Conservation (phyloP, 179 eudicot species). For the Heliamphora pulchella region DNA sequence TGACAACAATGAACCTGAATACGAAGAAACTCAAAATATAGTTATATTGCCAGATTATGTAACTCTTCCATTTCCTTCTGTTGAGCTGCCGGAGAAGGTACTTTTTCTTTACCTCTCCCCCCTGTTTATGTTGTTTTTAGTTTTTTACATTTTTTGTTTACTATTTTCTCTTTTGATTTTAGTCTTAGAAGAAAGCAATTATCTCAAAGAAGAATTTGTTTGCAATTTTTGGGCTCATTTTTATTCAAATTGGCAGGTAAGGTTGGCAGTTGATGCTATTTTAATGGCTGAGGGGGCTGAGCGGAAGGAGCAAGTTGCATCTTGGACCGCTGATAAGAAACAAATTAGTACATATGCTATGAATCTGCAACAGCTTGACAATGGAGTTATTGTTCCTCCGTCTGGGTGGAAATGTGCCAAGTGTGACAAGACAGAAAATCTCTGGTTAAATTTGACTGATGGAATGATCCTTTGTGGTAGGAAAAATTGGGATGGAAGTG, state of each 20-base stretch:
- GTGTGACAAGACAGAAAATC: constrained; percentile 91
- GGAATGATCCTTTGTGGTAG: constrained; percentile 96
- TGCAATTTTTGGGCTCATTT: constrained; percentile 2
- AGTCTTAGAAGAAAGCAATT: not conserved
- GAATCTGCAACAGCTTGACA: constrained; percentile 61
- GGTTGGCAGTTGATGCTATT: constrained; percentile 84
- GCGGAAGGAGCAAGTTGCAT: constrained; percentile 83
- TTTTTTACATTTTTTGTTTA: not conserved
- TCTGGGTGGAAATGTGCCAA: constrained; percentile 92
- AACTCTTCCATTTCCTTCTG: constrained; percentile 78
- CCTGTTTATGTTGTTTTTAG: not conserved
- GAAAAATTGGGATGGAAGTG: constrained; percentile 92
- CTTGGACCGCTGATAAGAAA: constrained; percentile 90
- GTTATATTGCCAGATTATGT: constrained; percentile 69
- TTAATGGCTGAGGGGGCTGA: constrained; percentile 78
- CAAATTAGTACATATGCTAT: constrained; percentile 61
- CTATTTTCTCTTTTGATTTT: not conserved
- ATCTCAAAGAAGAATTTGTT: not conserved
- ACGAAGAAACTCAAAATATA: constrained; percentile 58
- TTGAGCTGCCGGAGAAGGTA: constrained; percentile 96
- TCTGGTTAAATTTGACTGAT: constrained; percentile 90
- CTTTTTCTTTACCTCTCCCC: not conserved
- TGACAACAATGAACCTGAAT: constrained; percentile 72
- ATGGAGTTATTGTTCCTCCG: constrained; percentile 70
- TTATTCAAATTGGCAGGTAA: constrained; percentile 46